Conservation (phyloP, 768 basidiomycete species). For the Chalciporus piperatus region DNA sequence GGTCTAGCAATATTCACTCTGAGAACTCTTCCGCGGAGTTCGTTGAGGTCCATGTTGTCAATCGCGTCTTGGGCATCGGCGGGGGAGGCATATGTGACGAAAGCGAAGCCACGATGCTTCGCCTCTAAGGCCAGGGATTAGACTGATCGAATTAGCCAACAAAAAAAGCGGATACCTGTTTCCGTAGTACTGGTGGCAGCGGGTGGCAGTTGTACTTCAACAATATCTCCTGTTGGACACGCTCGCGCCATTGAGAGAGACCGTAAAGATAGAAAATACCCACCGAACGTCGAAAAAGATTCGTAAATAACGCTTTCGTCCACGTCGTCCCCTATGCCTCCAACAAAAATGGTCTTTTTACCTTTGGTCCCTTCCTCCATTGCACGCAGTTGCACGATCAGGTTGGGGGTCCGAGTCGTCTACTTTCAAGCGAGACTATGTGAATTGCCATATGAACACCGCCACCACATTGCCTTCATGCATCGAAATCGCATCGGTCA, state of each 20-base stretch:
- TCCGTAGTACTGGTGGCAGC: constrained; percentile 70
- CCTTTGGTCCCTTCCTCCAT: constrained; percentile 84
- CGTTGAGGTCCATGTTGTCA: constrained; percentile 98
- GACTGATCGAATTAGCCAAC: constrained; percentile 2
- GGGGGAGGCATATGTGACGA: constrained; percentile 79
- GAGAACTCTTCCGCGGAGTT: constrained; percentile 69
- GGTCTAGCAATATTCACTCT: constrained; percentile 87
- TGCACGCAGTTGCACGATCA: background rate
- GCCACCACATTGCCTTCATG: constrained; percentile 60
- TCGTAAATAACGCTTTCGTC: constrained; percentile 77
- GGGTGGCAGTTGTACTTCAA: constrained; percentile 86
- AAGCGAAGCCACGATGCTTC: constrained; percentile 94
- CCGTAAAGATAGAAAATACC: constrained; percentile 17
- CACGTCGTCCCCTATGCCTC: constrained; percentile 79
- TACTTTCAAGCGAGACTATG: background rate
- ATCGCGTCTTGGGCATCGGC: constrained; percentile 94
- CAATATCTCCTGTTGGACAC: constrained; percentile 69
- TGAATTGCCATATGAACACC: background rate
- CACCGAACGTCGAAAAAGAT: constrained; percentile 86
- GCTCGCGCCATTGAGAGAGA: constrained; percentile 2
- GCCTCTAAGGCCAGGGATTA: constrained; percentile 40
- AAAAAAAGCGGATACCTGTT: constrained; percentile 39
- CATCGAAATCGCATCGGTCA: constrained; percentile 65
- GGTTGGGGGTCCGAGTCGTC: too few species aligned
- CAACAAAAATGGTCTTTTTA: constrained; percentile 86